Evolutionary conservation across 768 basidiomycete genomes (phyloP).

Genomic region (Hemileccinum impolitum): DNA sequence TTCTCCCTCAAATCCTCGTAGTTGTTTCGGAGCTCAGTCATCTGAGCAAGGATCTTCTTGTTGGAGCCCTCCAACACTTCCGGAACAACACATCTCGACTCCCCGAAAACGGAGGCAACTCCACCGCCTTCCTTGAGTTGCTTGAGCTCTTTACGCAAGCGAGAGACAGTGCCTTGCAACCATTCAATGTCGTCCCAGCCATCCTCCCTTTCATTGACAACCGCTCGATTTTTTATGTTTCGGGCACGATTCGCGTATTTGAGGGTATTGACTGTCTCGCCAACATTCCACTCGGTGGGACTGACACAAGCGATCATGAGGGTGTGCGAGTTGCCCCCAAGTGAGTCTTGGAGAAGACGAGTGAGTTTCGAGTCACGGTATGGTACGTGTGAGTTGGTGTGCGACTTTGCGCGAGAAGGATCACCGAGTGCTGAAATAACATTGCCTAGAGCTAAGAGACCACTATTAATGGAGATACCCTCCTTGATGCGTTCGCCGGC

Average conservation of each 20-base stretch:
- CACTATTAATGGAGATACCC: conserved; percentile 98
- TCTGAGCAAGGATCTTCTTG: conserved; percentile 75
- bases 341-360: conserved; percentile 70
- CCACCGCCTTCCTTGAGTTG: conserved; percentile 65
- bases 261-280: conserved; percentile 90
- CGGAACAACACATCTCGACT: conserved; percentile 22
- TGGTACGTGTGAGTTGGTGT: conserved; percentile 86
- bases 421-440: conserved; percentile 98
- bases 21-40: conserved; percentile 81
- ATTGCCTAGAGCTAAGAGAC: conserved; percentile 93
- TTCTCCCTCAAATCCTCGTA: conserved; percentile 81
- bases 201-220: conserved; percentile 90
- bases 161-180: conserved; percentile 82
- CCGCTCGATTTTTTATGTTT: conserved; percentile 94
- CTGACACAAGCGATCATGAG: conserved; percentile 99
- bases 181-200: conserved; percentile 99
- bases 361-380: conserved; percentile 99
- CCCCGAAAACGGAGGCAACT: conserved; percentile 24
- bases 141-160: conserved; percentile 86
- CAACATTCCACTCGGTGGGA: conserved; percentile 91
- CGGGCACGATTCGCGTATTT: conserved; percentile 97
- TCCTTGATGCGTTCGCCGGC: conserved; percentile 96
- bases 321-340: conserved; percentile 96
- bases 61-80: conserved; percentile 57
- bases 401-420: conserved; percentile 79